Conservation (phyloP, 2,329 filamentous ascomycete species). For the Cercospora nicotianae region DNA sequence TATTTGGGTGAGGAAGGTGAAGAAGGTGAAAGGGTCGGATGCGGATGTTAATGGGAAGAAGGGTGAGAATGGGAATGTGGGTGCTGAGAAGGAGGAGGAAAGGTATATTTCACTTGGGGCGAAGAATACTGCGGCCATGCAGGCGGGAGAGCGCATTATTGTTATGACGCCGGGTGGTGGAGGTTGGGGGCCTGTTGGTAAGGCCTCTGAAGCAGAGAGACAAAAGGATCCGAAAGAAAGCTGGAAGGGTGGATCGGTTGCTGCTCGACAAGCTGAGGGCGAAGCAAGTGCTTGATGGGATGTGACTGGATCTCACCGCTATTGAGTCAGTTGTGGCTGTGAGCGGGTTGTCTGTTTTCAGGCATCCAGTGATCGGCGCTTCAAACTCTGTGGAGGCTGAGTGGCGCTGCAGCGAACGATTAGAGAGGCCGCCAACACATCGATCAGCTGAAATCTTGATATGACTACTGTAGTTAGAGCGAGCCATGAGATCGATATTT, state of each 20-base stretch:
- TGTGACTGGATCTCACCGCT: not conserved
- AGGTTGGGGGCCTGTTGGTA: slow-evolving; percentile 67
- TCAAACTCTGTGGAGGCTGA: not conserved
- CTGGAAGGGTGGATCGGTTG: slow-evolving; percentile 63
- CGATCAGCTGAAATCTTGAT: not conserved
- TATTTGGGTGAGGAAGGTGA: slow-evolving; percentile 76
- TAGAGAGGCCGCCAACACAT: not conserved
- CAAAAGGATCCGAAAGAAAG: slow-evolving; percentile 58
- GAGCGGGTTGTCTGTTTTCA: not conserved
- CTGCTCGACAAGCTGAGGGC: slow-evolving; percentile 55
- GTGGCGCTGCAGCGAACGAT: not conserved
- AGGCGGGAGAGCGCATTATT: slow-evolving; percentile 74
- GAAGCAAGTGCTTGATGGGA: slow-evolving; percentile 44
- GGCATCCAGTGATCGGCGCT: not conserved
- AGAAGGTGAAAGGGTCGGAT: slow-evolving; percentile 37
- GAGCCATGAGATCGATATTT: not conserved
- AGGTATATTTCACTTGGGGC: slow-evolving; percentile 70
- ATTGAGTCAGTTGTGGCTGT: not conserved
- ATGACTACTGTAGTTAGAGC: not conserved
- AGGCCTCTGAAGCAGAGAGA: slow-evolving; percentile 51
- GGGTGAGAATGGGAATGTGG: slow-evolving; percentile 16
- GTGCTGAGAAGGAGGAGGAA: slow-evolving; percentile 39
- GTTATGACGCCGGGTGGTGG: slow-evolving; percentile 77
- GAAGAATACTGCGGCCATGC: slow-evolving; percentile 78
- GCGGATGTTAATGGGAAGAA: slow-evolving; percentile 28